Base-by-base conservation (phyloP, 2,329 filamentous ascomycete species). In the Pyrenochaeta sp. region DNA sequence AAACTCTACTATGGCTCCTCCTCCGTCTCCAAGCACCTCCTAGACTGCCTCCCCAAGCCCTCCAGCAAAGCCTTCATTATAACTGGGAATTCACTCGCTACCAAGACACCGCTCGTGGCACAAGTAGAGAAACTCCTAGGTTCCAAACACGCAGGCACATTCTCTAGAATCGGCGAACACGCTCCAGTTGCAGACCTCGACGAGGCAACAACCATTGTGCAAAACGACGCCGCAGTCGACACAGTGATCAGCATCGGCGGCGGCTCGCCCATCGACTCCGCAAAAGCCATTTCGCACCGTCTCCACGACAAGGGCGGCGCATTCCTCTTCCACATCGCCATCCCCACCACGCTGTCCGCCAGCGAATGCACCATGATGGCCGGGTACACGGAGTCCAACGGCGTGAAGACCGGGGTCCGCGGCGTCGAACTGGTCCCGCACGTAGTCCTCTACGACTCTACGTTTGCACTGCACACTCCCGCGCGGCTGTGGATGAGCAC, bases 61-160 rank as follows among this genome's bases (percentile, higher is more conserved):
- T 60, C 57, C 3, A 81, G 78, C 37, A 81, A 81, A 66, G 81
- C 80, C 1, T 83, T 82, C 65, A 79, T 83, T 56, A 76, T 83
- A 30, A 83, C 81, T 1, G 79, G 80, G 17, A 71, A 65, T 28
- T 82, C 80, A 0, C 72, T 83, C 6, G 77, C 78, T 6, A 78
- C 63, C 28, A 83, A 81, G 54, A 83, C 81, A 0, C 68, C 73
- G 0, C 68, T 83, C 6, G 74, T 83, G 49, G 72, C 75, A 41
- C 67, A 78, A 35, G 72, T 82, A 11, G 79, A 83, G 64, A 51
- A 71, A 8, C 64, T 79, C 1, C 68, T 83, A 0, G 74, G 73
- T 4, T 53, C 65, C 21, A 68, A 65, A 29, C 78, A 81, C 55
- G 80, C 78, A 2, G 77, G 78, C 45, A 83, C 81, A 0, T 83